phyloP scores from a whole-genome alignment of 2,329 filamentous ascomycete species.

The Penicillium sp. region DNA sequence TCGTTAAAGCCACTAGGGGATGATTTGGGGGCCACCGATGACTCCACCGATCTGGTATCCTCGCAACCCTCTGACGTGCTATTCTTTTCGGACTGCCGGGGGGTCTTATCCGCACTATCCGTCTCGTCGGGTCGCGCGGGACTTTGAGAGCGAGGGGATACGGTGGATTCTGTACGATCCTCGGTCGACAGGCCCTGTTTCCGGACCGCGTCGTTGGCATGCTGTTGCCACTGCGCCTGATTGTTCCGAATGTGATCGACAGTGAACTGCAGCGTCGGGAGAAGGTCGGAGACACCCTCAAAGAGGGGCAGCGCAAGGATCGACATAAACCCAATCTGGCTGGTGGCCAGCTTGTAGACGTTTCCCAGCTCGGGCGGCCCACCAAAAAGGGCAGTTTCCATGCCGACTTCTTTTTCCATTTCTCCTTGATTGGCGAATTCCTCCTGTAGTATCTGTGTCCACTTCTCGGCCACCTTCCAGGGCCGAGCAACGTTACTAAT shows the following conservation, averaged over 20 bases:
- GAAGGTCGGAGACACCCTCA: slow-evolving; percentile 74
- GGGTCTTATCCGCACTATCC: slow-evolving; percentile 5
- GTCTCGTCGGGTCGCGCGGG: slow-evolving; percentile 16
- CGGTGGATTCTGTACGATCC: slow-evolving; percentile 17
- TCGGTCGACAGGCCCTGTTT: slow-evolving; percentile 24
- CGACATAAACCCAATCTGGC: slow-evolving; percentile 94
- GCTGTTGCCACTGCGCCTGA: slow-evolving; percentile 58
- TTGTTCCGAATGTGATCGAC: slow-evolving; percentile 76
- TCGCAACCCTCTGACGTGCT: slow-evolving; percentile 8
- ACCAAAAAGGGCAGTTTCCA: slow-evolving; percentile 78
- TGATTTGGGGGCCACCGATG: slow-evolving; percentile 9
- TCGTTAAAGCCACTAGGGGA: slow-evolving; percentile 25
- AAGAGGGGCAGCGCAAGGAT: slow-evolving; percentile 92
- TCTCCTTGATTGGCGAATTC: slow-evolving; percentile 89
- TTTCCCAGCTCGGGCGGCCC: slow-evolving; percentile 76
- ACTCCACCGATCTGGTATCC: slow-evolving; percentile 15
- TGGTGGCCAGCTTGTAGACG: slow-evolving; percentile 71
- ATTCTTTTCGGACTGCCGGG: background rate
- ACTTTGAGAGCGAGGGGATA: slow-evolving; percentile 35
- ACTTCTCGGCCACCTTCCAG: slow-evolving; percentile 73
- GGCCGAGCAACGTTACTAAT: slow-evolving; percentile 95
- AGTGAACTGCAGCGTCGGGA: slow-evolving; percentile 78
- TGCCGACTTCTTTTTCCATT: slow-evolving; percentile 83
- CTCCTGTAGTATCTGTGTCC: slow-evolving; percentile 90
- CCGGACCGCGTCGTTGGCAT: slow-evolving; percentile 30